Conservation (phyloP, 192 early-diverging fungal species). For the Coemansia sp. region DNA sequence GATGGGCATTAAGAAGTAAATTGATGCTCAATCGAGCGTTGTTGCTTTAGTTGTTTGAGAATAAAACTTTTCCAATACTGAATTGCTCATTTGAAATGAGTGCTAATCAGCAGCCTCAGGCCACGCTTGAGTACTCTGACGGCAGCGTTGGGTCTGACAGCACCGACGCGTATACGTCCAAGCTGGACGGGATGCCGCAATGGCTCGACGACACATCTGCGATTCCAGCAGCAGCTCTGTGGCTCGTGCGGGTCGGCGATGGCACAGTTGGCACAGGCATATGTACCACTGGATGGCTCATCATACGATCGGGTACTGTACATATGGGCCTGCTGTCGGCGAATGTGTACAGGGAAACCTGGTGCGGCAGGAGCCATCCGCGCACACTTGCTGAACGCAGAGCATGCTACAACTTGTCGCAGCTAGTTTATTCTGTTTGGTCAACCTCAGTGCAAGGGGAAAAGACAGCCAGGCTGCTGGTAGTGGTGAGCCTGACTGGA, state of each 20-base stretch:
- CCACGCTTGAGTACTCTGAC: constrained; percentile 38
- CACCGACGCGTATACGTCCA: constrained; percentile 27
- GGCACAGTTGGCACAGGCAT: constrained; percentile 69
- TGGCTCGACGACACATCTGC: constrained; percentile 38
- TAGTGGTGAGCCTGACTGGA: constrained; percentile 61
- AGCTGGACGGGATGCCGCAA: constrained; percentile 33
- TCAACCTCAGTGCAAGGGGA: too few relatives aligned
- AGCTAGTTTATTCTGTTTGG: too few relatives aligned
- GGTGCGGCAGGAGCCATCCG: constrained; percentile 62
- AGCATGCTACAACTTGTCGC: too few relatives aligned
- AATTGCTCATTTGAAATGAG: not conserved
- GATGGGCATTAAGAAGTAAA: constrained; percentile 48
- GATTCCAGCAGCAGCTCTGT: constrained; percentile 47
- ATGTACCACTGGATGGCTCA: constrained; percentile 70
- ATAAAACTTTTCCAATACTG: too few relatives aligned
- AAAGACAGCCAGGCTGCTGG: not conserved
- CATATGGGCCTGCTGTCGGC: constrained; percentile 76
- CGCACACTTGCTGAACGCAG: constrained; percentile 62
- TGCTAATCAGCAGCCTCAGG: not conserved
- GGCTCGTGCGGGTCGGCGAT: constrained; percentile 60
- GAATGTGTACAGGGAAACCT: constrained; percentile 66
- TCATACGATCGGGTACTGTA: constrained; percentile 75
- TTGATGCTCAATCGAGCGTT: too few relatives aligned
- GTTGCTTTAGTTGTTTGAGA: too few relatives aligned
- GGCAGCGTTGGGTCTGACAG: constrained; percentile 18